Conservation (phyloP, 768 basidiomycete species). For the Kondoa subrosea region DNA sequence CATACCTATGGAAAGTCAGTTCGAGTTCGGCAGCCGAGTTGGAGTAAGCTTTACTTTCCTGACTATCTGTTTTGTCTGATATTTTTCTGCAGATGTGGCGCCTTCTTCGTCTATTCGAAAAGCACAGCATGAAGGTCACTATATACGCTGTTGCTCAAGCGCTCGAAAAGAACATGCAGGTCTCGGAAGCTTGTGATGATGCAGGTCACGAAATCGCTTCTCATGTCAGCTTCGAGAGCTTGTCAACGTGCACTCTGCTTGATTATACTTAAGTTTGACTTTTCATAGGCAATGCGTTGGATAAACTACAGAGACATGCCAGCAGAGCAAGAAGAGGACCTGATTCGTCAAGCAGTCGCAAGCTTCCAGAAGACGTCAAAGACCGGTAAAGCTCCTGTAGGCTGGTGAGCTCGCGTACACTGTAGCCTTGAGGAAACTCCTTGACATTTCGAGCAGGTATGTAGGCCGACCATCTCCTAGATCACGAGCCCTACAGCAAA, state of each 20-base stretch:
- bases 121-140: slow-evolving; percentile 27
- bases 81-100: slow-evolving; percentile 29
- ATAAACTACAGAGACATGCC: slow-evolving; percentile 7
- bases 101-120: slow-evolving; percentile 25
- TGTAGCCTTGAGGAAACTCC: neutral
- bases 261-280: slow-evolving; percentile 19
- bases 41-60: slow-evolving; percentile 5
- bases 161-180: slow-evolving; percentile 25
- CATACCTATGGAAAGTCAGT: slow-evolving; percentile 18
- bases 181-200: slow-evolving; percentile 12
- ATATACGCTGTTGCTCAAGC: slow-evolving; percentile 30
- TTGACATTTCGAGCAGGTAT: neutral
- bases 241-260: slow-evolving; percentile 16
- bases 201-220: slow-evolving; percentile 14
- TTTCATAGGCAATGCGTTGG: slow-evolving; percentile 24
- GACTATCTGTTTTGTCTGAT: neutral
- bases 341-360: slow-evolving; percentile 26
- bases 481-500: slow-evolving; percentile 24
- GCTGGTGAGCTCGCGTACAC: slow-evolving; percentile 8
- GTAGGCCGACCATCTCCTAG: slow-evolving; percentile 13
- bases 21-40: slow-evolving; percentile 29
- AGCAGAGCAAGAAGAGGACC: slow-evolving; percentile 14
- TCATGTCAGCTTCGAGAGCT: too few relatives aligned
- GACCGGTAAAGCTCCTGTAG: slow-evolving; percentile 20
- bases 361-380: slow-evolving; percentile 23